phyloP scores from a whole-genome alignment of 768 basidiomycete species.

The Rhodotorula toruloides region DNA sequence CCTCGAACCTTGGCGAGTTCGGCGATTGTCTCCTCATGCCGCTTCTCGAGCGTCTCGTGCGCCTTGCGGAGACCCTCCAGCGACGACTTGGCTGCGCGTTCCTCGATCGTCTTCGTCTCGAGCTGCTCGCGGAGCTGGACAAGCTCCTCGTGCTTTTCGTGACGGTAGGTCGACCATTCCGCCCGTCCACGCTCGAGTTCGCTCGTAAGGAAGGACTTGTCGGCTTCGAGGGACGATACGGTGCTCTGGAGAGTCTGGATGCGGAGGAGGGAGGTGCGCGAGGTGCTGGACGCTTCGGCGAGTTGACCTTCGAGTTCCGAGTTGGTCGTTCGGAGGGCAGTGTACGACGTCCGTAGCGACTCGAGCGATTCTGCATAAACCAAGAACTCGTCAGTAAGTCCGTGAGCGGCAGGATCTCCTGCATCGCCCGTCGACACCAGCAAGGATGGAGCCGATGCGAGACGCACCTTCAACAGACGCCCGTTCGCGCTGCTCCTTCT shows the following conservation, averaged over 20 bases:
- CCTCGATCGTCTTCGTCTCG: conserved; percentile 65
- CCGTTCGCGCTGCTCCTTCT: conserved; percentile 71
- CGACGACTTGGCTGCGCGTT: conserved; percentile 61
- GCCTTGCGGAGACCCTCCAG: conserved; percentile 69
- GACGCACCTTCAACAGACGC: conserved; percentile 66
- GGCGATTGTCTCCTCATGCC: conserved; percentile 69
- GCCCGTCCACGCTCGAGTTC: conserved; percentile 57
- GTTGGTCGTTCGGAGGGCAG: conserved; percentile 54
- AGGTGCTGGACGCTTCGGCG: conserved; percentile 11
- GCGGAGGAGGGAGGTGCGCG: conserved; percentile 23
- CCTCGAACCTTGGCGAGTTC: conserved; percentile 69
- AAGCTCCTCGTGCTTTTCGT: conserved; percentile 60
- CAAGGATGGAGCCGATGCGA: not conserved
- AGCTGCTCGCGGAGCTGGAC: conserved; percentile 68
- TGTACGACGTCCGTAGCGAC: conserved; percentile 68
- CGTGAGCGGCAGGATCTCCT: not conserved
- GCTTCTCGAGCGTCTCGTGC: conserved; percentile 64
- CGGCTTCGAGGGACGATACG: conserved; percentile 69
- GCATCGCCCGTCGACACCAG: not conserved
- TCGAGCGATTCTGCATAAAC: conserved; percentile 53
- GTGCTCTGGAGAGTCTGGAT: conserved; percentile 32
- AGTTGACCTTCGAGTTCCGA: conserved; percentile 33
- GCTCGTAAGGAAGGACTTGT: conserved; percentile 63
- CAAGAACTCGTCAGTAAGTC: conserved; percentile 13
- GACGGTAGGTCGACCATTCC: conserved; percentile 20